Evolutionary conservation across 225 moss, liverwort and hornwort species (phyloP), one percentile per base, ranked within the genome.

Genomic region (Thuidium tamariscinum): DNA sequence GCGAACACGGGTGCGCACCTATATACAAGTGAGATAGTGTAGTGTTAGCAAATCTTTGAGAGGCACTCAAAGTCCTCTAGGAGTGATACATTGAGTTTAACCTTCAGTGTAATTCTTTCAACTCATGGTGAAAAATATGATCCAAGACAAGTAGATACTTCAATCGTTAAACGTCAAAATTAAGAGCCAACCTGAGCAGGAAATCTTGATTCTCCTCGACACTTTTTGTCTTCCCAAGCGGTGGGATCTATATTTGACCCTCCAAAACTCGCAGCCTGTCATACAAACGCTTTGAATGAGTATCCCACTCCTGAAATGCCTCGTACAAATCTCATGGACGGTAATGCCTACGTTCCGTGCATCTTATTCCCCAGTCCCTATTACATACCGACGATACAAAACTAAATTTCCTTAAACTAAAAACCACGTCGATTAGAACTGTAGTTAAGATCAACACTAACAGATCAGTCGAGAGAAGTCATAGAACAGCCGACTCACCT

Each of bases 191-290:
- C 98, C 96, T 98, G 98, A 46, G 98, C 98, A 85, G 98, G 98
- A 89, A 98, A 98, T 89, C 98, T 96, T 84, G 98, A 98, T 91
- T 96, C 98, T 88, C 98, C 98, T 46, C 96, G 95, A 89, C 98
- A 98, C 84, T 98, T 98, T 86, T 98, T 98, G 85, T 98, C 98
- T 88, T 98, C 98, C 98, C 98, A 98, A 62, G 98, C 98, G 63
- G 98, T 98, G 56, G 98, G 96, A 89, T 98, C 98, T 93, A 98
- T 98, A 84, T 98, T 98, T 11, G 98, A 98, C 75, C 98, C 98
- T 94, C 98, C 98, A 89, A 98, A 98, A 89, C 98, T 96, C 69
- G 96, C 93, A 90, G 98, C 98, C 98, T 98, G 95, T 59, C 57
- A 88, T 32, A 70, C 80, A 78, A 86, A 88, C 48, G 26, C 41